Percentiles rank a stretch among this genome's conserved stretches.
Evolutionary conservation across 1,139 yeast species (phyloP).

Genomic region (Blastobotrys buckinghamii): DNA sequence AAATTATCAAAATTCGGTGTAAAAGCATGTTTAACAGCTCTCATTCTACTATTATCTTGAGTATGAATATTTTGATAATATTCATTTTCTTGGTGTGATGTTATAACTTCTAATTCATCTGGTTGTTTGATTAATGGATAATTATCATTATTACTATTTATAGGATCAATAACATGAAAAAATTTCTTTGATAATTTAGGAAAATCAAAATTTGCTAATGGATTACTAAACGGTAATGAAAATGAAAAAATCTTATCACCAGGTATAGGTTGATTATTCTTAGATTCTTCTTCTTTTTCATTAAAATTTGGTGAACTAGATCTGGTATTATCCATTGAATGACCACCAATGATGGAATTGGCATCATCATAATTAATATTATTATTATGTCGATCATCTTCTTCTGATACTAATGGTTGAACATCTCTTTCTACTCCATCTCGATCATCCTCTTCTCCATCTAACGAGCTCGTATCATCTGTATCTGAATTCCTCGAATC

Average conservation of each 20-base stretch:
- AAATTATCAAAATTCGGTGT: slow-evolving; percentile 42
- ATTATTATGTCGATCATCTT: background rate
- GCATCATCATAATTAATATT: slow-evolving; percentile 23
- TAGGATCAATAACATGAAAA: background rate
- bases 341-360: slow-evolving; percentile 30
- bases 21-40: slow-evolving; percentile 63
- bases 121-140: slow-evolving; percentile 10
- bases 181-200: slow-evolving; percentile 13
- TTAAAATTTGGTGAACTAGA: background rate
- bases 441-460: background rate
- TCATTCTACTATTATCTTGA: slow-evolving; percentile 57
- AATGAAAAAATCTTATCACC: slow-evolving; percentile 26
- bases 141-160: slow-evolving; percentile 7
- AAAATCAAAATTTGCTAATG: slow-evolving; percentile 25
- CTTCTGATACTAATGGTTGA: background rate
- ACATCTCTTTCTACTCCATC: background rate
- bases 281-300: background rate
- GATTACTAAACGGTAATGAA: slow-evolving; percentile 30
- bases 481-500: background rate
- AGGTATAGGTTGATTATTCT: slow-evolving; percentile 7
- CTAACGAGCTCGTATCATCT: slow-evolving; percentile 1
- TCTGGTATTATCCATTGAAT: background rate
- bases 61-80: slow-evolving; percentile 52
- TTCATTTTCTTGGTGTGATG: slow-evolving; percentile 45
- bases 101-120: slow-evolving; percentile 19